A percentile compares a stretch with the other conserved stretches of the same genome.
phyloP scores from a whole-genome alignment of 2,329 filamentous ascomycete species.

The Xylariomycetidae sp. region DNA sequence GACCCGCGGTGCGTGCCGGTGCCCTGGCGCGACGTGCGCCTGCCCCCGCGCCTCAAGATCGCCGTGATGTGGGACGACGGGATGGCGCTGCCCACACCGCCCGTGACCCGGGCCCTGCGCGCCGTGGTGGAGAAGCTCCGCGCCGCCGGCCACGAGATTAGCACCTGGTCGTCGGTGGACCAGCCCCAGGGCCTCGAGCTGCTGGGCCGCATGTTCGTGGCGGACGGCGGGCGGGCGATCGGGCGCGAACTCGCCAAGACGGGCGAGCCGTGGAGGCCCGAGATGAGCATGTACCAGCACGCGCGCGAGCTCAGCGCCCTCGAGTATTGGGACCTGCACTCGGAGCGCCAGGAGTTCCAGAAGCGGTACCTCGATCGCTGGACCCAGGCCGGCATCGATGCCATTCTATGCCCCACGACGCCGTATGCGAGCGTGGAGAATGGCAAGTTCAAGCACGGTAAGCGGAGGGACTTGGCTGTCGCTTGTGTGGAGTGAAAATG shows the following conservation, averaged over 20 bases:
- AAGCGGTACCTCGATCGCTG: conserved; percentile 41
- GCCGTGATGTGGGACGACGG: conserved; percentile 61
- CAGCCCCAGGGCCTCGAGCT: conserved; percentile 32
- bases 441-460: conserved; percentile 37
- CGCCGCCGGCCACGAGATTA: conserved; percentile 42
- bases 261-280: conserved; percentile 32
- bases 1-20: conserved; percentile 55
- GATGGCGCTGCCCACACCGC: conserved; percentile 59
- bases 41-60: conserved; percentile 42
- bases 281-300: conserved; percentile 18
- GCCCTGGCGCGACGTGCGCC: conserved; percentile 40
- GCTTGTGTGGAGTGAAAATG: background rate
- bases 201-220: conserved; percentile 40
- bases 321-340: conserved; percentile 43
- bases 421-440: conserved; percentile 38
- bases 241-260: conserved; percentile 31
- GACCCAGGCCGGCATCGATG: conserved; percentile 48
- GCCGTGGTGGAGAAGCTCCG: conserved; percentile 37
- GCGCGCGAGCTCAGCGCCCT: conserved; percentile 34
- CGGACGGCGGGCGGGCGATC: conserved; percentile 40
- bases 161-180: conserved; percentile 45
- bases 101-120: conserved; percentile 50
- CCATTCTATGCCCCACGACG: conserved; percentile 53
- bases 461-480: conserved; percentile 8
- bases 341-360: conserved; percentile 39